Evolutionary conservation across 257 asterid genomes (phyloP), one percentile per base, ranked within the genome.

Genomic region (Euphrasia confusa): DNA sequence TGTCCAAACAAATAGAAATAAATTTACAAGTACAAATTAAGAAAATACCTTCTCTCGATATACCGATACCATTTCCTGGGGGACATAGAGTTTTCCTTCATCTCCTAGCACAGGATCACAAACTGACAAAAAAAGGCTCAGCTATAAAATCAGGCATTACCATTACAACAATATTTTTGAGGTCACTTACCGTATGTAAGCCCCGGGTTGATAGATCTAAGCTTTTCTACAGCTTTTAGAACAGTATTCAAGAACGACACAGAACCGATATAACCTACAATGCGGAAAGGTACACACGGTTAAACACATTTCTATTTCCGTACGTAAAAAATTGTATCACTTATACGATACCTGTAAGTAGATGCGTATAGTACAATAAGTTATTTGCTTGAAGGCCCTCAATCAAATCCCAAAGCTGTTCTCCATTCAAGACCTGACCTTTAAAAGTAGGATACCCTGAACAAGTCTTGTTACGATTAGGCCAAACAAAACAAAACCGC

Each of bases 91-190:
- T 83, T 83, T 93, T 78, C 96, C 99, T 77, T 93, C 95, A 74
- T 93, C 99, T 11, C 99, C 99, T 82, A 93, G 74, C 67, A 93
- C 96, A 49, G 99, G 97, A 81, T 93, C 99, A 82, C 99, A 89
- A 62, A 89, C 99, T 93, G 84, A 61, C 54, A 75, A 82, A 63
- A 63, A 57, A 73, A 48, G 66, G 30, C 68, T 48, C 70, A 56
- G 56, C 56, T 62, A 60, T 17, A 65, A 24, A 61, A 45, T 66
- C 47, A 54, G 42, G 33, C 21, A 14, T 12, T 47, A 47, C 8
- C 18, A 47, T 47, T 14, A 47, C 53, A 11, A 37, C 53, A 62
- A 48, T 24, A 33, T 35, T 12, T 28, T 30, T 8, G 6, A 54
- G 64, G 21, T 48, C 45, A 75, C 89, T 79, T 71, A 89, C 99